Evolutionary conservation across 164 flowering plant species (phyloP), one percentile per base, ranked within the genome.

Genomic region (Warburgia ugandensis): DNA sequence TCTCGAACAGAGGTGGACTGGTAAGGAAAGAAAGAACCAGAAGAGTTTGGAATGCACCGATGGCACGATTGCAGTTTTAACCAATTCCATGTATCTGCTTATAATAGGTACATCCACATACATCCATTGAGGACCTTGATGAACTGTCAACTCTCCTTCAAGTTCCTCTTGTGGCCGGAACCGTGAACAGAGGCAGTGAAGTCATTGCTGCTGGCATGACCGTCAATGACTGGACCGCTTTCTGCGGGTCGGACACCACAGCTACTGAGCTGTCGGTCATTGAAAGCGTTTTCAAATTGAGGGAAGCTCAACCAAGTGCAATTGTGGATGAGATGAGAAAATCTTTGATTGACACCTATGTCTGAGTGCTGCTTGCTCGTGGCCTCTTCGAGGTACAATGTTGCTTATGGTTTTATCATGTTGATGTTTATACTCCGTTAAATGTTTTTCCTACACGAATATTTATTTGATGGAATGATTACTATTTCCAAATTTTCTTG

Each of bases 121-220:
- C 97, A 17, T 90, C 97, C 32, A 73, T 90, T 38, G 95, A 90
- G 68, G 97, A 90, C 59, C 65, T 90, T 66, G 95, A 90, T 60
- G 97, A 90, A 46, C 89, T 90, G 10, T 86, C 95, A 0, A 90
- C 97, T 0, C 95, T 90, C 25, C 94, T 90, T 54, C 97, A 90
- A 62, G 95, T 90, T 10, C 97, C 97, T 44, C 62, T 90, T 47
- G 94, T 86, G 26, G 95, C 97, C 29, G 97, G 97, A 9, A 90
- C 95, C 5, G 83, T 90, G 32, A 90, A 90, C 66, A 78, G 94
- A 29, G 97, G 97, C 5, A 82, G 95, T 50, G 94, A 90, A 55
- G 95, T 86, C 10, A 74, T 90, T 42, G 95, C 62, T 42, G 85
- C 92, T 38, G 97, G 97, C 2, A 62, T 90, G 74, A 74, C 69